Base-by-base conservation (phyloP, 2,329 filamentous ascomycete species). In the Colletotrichum orbiculare region DNA sequence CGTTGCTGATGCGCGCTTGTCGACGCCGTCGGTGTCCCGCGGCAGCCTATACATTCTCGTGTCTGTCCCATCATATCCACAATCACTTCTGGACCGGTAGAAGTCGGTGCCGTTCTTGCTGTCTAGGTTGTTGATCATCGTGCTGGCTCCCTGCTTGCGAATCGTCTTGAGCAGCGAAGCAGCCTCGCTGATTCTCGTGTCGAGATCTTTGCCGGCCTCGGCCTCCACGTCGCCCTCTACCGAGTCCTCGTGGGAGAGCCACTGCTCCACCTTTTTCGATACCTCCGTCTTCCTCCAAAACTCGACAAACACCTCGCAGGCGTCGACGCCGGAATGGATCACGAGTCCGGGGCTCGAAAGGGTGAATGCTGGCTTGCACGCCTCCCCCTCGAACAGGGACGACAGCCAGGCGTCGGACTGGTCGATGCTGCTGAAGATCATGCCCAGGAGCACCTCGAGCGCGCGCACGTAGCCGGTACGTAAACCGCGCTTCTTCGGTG, bases 381-480 rank as follows among this genome's bases (percentile, higher is more conserved):
- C 47, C 39, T 52, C 25, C 1, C 50, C 46, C 6, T 52, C 25
- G 6, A 54, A 11, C 17, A 64, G 17, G 2, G 56, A 50, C n/a
- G 56, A 45, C 11, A 58, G 13, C 43, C 52, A 49, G 7, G 41
- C 9, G 34, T 67, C 60, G 17, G 35, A 47, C n/a, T 58, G 43
- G 13, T 54, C 47, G 37, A 60, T 56, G 4, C 54, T 39, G 17
- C 38, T 37, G 37, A 67, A 42, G 5, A 67, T 41, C 43, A 67
- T 52, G 3, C 65, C 65, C 2, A 67, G 47, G 11, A 67, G 45
- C 0, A 54, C 25, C 34, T 67, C 65, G 0, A 67, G 25, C 5
- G 54, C 61, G 5, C 65, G 48, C 1, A 67, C 65, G 42, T 67
- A 67, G 12, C 65, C 65, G 0, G 65, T 53, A 11, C 60, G 47